These are phyloP conservation scores for Zea mays DNA, from an alignment of 176 grass and related monocot genomes.

Conservation along the genomic window Zm-B73-REFERENCE-NAM-5.0 NC_050096.1:210951501-210952000, in stretches of 20 bases:
- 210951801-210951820: conserved; percentile 1
- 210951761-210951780: background rate
- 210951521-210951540: too few relatives aligned
- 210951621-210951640: too few relatives aligned
- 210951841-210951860: background rate
- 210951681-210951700: conserved; percentile 9
- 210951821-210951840: background rate
- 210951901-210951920: conserved; percentile 15
- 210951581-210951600: too few relatives aligned
- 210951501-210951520: too few relatives aligned
- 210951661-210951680: too few relatives aligned
- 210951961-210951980: background rate
- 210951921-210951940: background rate
- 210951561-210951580: too few relatives aligned
- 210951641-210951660: too few relatives aligned
- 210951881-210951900: conserved; percentile 14
- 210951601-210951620: too few relatives aligned
- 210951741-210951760: background rate
- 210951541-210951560: too few relatives aligned
- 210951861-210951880: background rate
- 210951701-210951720: conserved; percentile 20
- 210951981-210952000: background rate
- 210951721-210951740: conserved; percentile 8
- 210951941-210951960: background rate
- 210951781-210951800: conserved; percentile 8